phyloP scores from a whole-genome alignment of 148 eudicot genomes.

The Cornus controversa region DNA sequence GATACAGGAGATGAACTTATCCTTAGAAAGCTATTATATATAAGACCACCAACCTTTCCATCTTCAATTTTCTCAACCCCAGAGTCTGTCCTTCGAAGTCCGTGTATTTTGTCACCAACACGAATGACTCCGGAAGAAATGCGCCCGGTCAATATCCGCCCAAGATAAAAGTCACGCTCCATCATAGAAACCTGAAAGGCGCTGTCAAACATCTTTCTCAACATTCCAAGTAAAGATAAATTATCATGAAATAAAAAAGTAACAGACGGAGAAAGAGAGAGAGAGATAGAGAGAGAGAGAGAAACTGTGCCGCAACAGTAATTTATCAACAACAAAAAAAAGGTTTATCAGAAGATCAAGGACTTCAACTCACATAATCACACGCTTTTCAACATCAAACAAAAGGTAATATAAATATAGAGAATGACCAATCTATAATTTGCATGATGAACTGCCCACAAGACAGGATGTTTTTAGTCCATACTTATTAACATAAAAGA shows the following conservation, averaged over 20 bases:
- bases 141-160: conserved; percentile 92
- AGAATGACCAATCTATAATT: too few species aligned
- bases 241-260: background rate
- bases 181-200: conserved; percentile 95
- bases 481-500: too few species aligned
- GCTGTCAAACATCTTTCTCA: conserved; percentile 61
- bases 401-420: too few species aligned
- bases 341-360: background rate
- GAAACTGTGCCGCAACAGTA: too few species aligned
- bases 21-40: background rate
- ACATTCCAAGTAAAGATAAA: conserved; percentile 21
- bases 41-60: conserved; percentile 66
- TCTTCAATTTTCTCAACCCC: conserved; percentile 86
- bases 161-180: conserved; percentile 88
- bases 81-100: conserved; percentile 60
- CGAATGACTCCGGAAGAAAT: conserved; percentile 70
- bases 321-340: too few species aligned
- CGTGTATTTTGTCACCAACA: conserved; percentile 91
- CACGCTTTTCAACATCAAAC: too few species aligned
- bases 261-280: background rate
- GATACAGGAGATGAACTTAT: background rate
- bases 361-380: background rate
- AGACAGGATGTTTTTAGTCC: too few species aligned
- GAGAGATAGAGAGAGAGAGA: background rate
- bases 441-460: too few species aligned